These are phyloP conservation scores for Tuber indicum DNA, from an alignment of 495 filamentous ascomycete genomes.

Conservation along the genomic window DNA sequence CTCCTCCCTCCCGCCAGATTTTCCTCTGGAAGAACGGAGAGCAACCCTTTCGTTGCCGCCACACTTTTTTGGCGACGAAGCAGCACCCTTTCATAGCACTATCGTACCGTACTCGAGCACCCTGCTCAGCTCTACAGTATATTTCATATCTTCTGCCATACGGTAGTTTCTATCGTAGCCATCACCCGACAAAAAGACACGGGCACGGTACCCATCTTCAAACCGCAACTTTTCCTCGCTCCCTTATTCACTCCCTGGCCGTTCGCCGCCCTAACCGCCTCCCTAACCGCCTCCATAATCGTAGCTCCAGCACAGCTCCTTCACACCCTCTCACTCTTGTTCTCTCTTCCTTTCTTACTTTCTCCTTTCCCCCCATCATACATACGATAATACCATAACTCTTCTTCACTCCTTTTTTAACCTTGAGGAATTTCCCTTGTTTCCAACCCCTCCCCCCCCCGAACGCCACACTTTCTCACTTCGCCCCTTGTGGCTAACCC, in stretches of 20 bases:
- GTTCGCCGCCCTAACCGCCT: background rate
- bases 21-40: background rate
- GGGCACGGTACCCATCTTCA: background rate
- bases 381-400: background rate
- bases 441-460: background rate
- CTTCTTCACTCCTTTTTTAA: background rate
- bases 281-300: background rate
- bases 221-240: slow-evolving; percentile 2
- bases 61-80: background rate
- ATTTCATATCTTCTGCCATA: too few species aligned
- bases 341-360: slow-evolving; percentile 7
- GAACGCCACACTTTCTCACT: background rate
- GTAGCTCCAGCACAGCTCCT: background rate
- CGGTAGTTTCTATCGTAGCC: background rate
- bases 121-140: too few species aligned
- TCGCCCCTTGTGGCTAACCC: slow-evolving; percentile 1
- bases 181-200: background rate
- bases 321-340: slow-evolving; percentile 4
- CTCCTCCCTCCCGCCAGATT: background rate
- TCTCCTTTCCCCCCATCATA: background rate
- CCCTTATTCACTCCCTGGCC: slow-evolving; percentile 3
- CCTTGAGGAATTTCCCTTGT: background rate
- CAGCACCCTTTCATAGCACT: background rate
- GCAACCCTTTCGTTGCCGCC: background rate
- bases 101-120: background rate